Conservation (phyloP, 371 early-diverging fungal genomes). For the Apophysomyces variabilis region DNA sequence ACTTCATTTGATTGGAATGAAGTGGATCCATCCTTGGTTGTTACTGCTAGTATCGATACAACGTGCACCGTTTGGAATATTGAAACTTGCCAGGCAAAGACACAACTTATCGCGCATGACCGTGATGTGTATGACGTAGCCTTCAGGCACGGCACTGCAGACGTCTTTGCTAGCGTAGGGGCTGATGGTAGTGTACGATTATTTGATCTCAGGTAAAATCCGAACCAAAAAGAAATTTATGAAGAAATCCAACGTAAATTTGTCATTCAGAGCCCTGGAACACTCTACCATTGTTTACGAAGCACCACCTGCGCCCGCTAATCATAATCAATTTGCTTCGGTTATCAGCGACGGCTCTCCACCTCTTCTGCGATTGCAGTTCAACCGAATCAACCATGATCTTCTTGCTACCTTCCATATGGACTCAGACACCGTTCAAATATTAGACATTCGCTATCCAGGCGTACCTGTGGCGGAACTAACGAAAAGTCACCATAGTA, state of each 20-base stretch:
- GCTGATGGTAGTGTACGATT: conserved; percentile 97
- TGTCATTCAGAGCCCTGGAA: conserved; percentile 65
- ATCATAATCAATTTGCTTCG: conserved; percentile 29
- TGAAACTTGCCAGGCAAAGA: conserved; percentile 90
- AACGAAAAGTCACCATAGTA: conserved; percentile 65
- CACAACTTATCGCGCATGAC: conserved; percentile 98
- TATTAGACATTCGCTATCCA: conserved; percentile 88
- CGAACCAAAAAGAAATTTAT: background rate
- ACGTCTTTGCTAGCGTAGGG: conserved; percentile 95
- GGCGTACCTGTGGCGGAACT: conserved; percentile 82
- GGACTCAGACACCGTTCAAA: conserved; percentile 72
- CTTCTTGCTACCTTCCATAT: conserved; percentile 86
- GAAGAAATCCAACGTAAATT: background rate
- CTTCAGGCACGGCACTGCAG: conserved; percentile 80
- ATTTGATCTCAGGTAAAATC: conserved; percentile 86
- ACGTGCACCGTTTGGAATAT: conserved; percentile 99
- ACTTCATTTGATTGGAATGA: conserved; percentile 98
- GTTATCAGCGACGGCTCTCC: conserved; percentile 34
- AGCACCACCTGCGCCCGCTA: conserved; percentile 63
- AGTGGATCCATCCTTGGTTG: conserved; percentile 79
- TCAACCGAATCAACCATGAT: conserved; percentile 85
- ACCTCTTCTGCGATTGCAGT: conserved; percentile 84
- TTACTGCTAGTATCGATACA: conserved; percentile 94
- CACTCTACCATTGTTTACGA: conserved; percentile 98
- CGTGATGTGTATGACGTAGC: conserved; percentile 96